Conservation (phyloP, 345 rosid species). For the Ceriops tagal region DNA sequence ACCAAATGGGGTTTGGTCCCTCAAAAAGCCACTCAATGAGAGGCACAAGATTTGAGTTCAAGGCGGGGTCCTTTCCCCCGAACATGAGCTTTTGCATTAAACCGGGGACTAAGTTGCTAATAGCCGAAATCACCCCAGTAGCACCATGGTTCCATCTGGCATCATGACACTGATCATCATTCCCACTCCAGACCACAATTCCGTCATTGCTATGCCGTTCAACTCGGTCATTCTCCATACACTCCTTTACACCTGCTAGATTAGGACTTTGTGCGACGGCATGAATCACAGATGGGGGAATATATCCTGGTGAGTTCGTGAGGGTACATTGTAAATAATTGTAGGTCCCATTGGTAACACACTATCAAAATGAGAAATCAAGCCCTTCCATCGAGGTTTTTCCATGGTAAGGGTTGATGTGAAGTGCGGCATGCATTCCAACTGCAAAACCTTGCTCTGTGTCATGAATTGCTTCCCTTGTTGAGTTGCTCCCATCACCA, state of each 20-base stretch:
- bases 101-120: slow-evolving; percentile 76
- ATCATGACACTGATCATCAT: slow-evolving; percentile 84
- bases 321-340: slow-evolving; percentile 80
- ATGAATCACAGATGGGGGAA: slow-evolving; percentile 57
- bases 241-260: slow-evolving; percentile 78
- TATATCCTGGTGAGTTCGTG: slow-evolving; percentile 87
- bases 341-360: slow-evolving; percentile 90
- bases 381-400: slow-evolving; percentile 82
- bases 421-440: slow-evolving; percentile 93
- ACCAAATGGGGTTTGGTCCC: slow-evolving; percentile 76
- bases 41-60: slow-evolving; percentile 69
- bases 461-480: slow-evolving; percentile 83
- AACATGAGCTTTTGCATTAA: slow-evolving; percentile 63
- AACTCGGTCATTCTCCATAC: slow-evolving; percentile 67
- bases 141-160: slow-evolving; percentile 77
- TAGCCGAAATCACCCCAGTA: slow-evolving; percentile 68
- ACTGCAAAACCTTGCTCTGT: slow-evolving; percentile 91
- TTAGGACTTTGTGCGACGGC: slow-evolving; percentile 53
- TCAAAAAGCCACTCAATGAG: slow-evolving; percentile 71
- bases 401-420: slow-evolving; percentile 90
- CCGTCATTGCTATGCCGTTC: slow-evolving; percentile 57
- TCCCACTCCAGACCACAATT: slow-evolving; percentile 82
- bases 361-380: slow-evolving; percentile 63
- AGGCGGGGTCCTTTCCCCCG: slow-evolving; percentile 50
- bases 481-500: slow-evolving; percentile 88